A percentile compares a stretch with the other conserved stretches of the same genome.
These are phyloP conservation scores for Verbascum thapsus DNA, from an alignment of 257 asterid genomes.

Conservation along the genomic window DNA sequence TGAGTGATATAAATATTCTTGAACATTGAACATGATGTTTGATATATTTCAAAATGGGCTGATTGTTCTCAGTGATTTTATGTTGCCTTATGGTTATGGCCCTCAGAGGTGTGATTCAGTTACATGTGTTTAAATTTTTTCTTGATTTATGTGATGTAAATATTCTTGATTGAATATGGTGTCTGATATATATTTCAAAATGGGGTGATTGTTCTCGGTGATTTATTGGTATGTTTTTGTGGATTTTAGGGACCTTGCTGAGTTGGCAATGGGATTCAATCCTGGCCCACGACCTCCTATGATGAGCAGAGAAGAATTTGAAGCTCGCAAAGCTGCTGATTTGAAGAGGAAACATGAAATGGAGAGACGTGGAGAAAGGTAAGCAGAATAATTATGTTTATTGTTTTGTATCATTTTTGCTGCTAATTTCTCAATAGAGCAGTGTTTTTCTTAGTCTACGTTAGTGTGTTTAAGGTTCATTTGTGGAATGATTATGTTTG, in stretches of 20 bases:
- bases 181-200: too few species aligned
- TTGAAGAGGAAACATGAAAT: conserved; percentile 83
- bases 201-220: too few species aligned
- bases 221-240: too few species aligned
- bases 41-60: too few species aligned
- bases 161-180: too few species aligned
- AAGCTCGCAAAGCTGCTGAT: conserved; percentile 91
- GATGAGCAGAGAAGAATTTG: conserved; percentile 91
- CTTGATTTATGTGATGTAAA: too few species aligned
- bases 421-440: too few species aligned
- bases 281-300: conserved; percentile 73
- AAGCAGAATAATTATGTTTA: conserved; percentile 11
- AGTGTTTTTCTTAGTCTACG: neutral
- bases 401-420: neutral
- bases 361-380: conserved; percentile 78
- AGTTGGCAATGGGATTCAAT: conserved; percentile 86
- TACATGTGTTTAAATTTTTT: too few species aligned
- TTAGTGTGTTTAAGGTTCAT: neutral
- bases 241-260: conserved; percentile 85
- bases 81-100: conserved; percentile 24
- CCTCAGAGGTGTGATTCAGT: too few species aligned
- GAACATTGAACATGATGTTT: too few species aligned
- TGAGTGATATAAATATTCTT: too few species aligned
- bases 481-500: too few species aligned
- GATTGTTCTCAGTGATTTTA: neutral